Conservation (phyloP, 1,284 basidiomycete genomes). For the Pisolithus thermaeus region DNA sequence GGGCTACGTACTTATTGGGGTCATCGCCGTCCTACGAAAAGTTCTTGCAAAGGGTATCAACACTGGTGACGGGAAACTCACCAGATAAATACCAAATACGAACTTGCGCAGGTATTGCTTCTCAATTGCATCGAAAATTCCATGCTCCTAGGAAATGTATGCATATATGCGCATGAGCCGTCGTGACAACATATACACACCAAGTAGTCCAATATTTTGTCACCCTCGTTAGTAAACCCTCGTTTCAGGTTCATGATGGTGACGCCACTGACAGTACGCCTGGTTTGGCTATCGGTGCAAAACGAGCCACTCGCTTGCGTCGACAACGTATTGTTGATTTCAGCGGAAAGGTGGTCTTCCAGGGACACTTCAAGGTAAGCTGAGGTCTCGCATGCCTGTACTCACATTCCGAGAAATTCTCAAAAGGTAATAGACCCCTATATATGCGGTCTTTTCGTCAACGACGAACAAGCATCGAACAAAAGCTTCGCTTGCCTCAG, state of each 20-base stretch:
- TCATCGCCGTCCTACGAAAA: constrained; percentile 60
- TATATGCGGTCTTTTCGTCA: constrained; percentile 6
- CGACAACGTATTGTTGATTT: constrained; percentile 12
- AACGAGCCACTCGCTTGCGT: constrained; percentile 15
- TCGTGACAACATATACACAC: constrained; percentile 36
- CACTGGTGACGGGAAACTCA: constrained; percentile 27
- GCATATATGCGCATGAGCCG: constrained; percentile 5
- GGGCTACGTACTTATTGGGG: constrained; percentile 59
- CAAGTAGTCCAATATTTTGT: constrained; percentile 72
- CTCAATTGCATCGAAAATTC: constrained; percentile 74
- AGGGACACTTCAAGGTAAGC: neutral
- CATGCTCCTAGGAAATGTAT: constrained; percentile 52
- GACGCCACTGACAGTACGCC: constrained; percentile 22
- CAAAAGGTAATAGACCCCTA: constrained; percentile 58
- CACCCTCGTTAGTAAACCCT: constrained; percentile 73
- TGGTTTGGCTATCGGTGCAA: constrained; percentile 15
- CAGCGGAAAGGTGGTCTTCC: constrained; percentile 29
- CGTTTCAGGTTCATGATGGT: constrained; percentile 60
- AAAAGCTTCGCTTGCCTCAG: constrained; percentile 43
- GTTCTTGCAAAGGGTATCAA: neutral
- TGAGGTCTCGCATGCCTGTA: neutral
- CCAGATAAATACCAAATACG: constrained; percentile 78
- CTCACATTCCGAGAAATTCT: constrained; percentile 73
- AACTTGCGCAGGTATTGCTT: constrained; percentile 73
- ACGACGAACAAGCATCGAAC: neutral